These are phyloP conservation scores for Pythium chondricola DNA, from an alignment of 352 stramenopile genomes.

Conservation along the genomic window DNA sequence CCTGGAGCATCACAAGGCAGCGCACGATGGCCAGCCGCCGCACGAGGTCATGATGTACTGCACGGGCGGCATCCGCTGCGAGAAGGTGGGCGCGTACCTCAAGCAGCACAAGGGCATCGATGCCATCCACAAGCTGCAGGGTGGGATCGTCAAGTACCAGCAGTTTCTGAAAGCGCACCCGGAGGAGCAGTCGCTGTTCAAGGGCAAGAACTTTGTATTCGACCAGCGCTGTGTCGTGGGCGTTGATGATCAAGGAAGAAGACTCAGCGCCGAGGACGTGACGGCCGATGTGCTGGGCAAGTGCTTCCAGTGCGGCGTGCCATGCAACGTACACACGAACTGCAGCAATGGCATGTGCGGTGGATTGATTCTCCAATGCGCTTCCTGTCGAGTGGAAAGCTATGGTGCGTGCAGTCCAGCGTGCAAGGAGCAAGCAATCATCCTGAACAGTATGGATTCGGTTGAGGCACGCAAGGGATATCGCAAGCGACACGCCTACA, in stretches of 20 bases:
- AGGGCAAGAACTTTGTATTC: conserved; percentile 74
- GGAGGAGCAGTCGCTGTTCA: conserved; percentile 25
- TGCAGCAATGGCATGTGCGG: conserved; percentile 62
- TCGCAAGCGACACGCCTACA: neutral
- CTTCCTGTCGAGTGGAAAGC: conserved; percentile 22
- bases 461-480: neutral
- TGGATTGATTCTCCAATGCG: conserved; percentile 50
- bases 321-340: conserved; percentile 42
- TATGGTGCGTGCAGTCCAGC: conserved; percentile 27
- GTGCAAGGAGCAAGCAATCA: conserved; percentile 48
- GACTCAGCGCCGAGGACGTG: conserved; percentile 36
- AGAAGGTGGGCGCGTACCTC: conserved; percentile 64
- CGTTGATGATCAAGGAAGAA: conserved; percentile 13
- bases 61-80: conserved; percentile 55
- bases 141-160: conserved; percentile 60
- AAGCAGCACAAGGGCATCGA: conserved; percentile 47
- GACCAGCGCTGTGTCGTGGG: conserved; percentile 56
- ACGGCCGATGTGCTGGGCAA: conserved; percentile 52
- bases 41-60: conserved; percentile 59
- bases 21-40: conserved; percentile 26
- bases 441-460: conserved; percentile 49
- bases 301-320: conserved; percentile 55
- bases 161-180: conserved; percentile 37
- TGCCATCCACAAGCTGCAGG: conserved; percentile 49
- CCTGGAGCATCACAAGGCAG: no score